phyloP scores from a whole-genome alignment of 768 basidiomycete species.

The Serendipita sp. region DNA sequence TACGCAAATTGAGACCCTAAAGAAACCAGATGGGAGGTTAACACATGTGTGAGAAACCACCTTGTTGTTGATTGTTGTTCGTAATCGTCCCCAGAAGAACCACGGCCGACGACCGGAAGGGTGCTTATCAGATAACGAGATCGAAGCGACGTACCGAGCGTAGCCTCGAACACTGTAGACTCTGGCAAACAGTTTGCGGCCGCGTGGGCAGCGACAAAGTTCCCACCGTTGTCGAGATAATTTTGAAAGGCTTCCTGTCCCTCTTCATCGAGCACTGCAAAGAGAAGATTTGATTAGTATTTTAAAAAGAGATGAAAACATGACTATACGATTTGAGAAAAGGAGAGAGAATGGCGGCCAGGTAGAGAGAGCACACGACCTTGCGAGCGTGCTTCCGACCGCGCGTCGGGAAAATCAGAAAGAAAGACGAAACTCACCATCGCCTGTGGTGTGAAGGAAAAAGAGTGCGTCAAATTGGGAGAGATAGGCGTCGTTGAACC shows the following conservation, averaged over 20 bases:
- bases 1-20: conserved; percentile 55
- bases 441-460: conserved; percentile 54
- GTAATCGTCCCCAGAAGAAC: no score
- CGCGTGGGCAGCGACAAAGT: conserved; percentile 54
- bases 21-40: background rate
- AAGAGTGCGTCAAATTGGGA: conserved; percentile 46
- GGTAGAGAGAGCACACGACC: background rate
- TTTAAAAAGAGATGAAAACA: no score
- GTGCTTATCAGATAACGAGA: no score
- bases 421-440: conserved; percentile 31
- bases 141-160: background rate
- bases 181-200: conserved; percentile 45
- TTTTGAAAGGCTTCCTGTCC: conserved; percentile 47
- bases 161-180: conserved; percentile 20
- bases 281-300: no score
- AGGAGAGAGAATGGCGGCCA: no score
- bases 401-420: background rate
- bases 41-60: no score
- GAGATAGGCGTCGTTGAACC: conserved; percentile 42
- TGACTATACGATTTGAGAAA: no score
- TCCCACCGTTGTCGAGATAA: conserved; percentile 54
- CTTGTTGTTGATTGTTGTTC: no score
- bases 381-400: no score
- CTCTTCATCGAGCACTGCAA: conserved; percentile 39
- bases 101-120: no score